These are phyloP conservation scores for Talaromyces stipitatus DNA, from an alignment of 495 filamentous ascomycete species.

Conservation along the genomic window DNA sequence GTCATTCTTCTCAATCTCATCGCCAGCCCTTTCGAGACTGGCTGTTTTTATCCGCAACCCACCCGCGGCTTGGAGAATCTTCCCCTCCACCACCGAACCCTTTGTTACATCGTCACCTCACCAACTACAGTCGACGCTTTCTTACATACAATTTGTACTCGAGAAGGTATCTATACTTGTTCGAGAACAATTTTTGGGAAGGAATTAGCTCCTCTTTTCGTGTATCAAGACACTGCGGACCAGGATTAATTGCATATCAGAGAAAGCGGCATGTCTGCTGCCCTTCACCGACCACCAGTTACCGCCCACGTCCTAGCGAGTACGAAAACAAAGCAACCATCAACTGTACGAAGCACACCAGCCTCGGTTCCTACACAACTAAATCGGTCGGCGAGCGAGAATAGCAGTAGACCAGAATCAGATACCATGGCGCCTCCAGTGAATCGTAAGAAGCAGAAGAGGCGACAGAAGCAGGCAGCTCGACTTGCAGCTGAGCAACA, in stretches of 20 bases:
- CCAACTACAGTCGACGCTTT: not conserved
- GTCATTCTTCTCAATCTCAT: not conserved
- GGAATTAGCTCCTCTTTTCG: not conserved
- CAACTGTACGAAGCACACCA: not conserved
- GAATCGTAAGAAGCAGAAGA: constrained; percentile 91
- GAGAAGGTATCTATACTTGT: not conserved
- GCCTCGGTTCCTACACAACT: not conserved
- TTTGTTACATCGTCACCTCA: constrained; percentile 1
- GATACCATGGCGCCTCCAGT: constrained; percentile 41
- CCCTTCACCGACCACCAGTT: constrained; percentile 3
- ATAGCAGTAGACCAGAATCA: constrained; percentile 4
- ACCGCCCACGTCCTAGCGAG: not conserved
- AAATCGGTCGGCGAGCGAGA: constrained; percentile 2
- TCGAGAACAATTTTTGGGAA: not conserved
- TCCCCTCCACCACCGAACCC: constrained; percentile 12
- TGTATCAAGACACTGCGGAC: not conserved
- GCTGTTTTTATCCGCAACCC: constrained; percentile 2
- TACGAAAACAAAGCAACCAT: not conserved
- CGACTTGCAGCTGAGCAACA: constrained; percentile 54
- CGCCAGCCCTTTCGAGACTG: not conserved
- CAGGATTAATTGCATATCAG: not conserved
- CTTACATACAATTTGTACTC: not conserved
- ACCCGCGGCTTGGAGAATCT: constrained; percentile 15
- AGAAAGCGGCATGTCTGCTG: constrained; percentile 5
- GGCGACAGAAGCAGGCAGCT: constrained; percentile 68